Evolutionary conservation across 2,329 filamentous ascomycete species (phyloP), one percentile per base, ranked within the genome.

Genomic region (Xylaria polymorpha): DNA sequence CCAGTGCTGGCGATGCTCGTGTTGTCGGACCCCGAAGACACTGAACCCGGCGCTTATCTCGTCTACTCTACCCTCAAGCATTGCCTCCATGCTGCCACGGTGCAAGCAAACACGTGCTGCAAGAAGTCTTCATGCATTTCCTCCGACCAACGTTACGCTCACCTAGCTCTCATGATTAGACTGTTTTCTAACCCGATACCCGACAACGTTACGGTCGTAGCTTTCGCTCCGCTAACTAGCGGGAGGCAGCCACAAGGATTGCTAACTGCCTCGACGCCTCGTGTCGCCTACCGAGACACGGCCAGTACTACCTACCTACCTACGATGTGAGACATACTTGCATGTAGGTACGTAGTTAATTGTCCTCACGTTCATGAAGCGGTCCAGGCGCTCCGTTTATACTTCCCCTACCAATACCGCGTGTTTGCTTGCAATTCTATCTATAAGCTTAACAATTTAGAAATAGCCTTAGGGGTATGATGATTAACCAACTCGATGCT

Each of bases 191-290:
- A 15, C 37, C 43, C 18, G 35, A 22, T 48, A 39, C 35, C 44
- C 35, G 43, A 51, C 29, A 41, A 68, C 61, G 66, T 64, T 60
- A 61, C 66, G 57, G 32, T 61, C 41, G 25, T 43, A 44, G 48
- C 20, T 43, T 37, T 41, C 41, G n/a, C 29, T 50, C 22, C 43
- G 14, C 14, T 53, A 39, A 10, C 4, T 41, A 48, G 14, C 44
- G 22, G 43, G 66, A 68, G 66, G 66, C 61, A 68, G 22, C 66
- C 66, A 41, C 57, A 56, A 44, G 32, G 15, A 39, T 56, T 35
- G 32, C 18, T 29, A 39, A 41, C 25, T 18, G 3, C 14, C 55
- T 25, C 37, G 20, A 29, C 14, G 5, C 20, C 22, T 37, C 61
- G 20, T 37, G 29, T 60, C 29, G 6, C 37, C 39, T 66, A 14